Conservation (phyloP, 768 basidiomycete species). For the Russula compacta region DNA sequence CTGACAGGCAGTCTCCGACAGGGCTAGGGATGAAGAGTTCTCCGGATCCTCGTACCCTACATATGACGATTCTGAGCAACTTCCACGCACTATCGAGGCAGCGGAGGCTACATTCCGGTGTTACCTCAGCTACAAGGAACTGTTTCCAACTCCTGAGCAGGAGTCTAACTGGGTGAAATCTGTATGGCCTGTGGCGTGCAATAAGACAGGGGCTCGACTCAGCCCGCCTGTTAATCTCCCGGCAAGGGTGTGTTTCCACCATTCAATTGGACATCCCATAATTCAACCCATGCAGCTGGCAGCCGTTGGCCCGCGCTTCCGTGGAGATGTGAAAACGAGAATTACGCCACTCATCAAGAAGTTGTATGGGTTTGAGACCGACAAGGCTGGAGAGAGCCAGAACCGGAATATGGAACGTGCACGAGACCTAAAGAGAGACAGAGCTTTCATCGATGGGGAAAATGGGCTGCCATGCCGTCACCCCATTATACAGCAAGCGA, state of each 20-base stretch:
- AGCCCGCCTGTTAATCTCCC: not conserved
- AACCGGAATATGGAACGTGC: not conserved
- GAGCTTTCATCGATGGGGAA: not conserved
- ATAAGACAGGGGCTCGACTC: not conserved
- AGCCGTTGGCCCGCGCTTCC: not conserved
- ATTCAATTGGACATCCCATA: not conserved
- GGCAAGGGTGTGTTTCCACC: not conserved
- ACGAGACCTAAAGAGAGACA: conserved; percentile 1
- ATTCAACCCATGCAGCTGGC: not conserved
- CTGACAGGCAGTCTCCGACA: no score
- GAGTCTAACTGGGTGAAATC: not conserved
- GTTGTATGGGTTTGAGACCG: conserved; percentile 7
- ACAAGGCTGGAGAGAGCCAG: not conserved
- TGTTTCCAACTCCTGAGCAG: conserved; percentile 10
- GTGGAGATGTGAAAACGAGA: not conserved
- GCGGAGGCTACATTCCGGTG: conserved; percentile 7
- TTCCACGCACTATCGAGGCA: no score
- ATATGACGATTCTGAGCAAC: no score
- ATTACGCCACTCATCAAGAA: conserved; percentile 7
- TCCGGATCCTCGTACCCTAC: no score
- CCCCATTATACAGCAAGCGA: conserved; percentile 7
- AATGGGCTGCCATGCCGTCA: conserved; percentile 3
- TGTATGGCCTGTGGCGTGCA: conserved; percentile 7
- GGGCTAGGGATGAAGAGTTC: no score
- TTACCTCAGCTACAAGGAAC: conserved; percentile 5